A percentile compares a stretch with the other conserved stretches of the same genome.
Conservation (phyloP, 352 stramenopile genomes). For the Phytopythium helicoides region DNA sequence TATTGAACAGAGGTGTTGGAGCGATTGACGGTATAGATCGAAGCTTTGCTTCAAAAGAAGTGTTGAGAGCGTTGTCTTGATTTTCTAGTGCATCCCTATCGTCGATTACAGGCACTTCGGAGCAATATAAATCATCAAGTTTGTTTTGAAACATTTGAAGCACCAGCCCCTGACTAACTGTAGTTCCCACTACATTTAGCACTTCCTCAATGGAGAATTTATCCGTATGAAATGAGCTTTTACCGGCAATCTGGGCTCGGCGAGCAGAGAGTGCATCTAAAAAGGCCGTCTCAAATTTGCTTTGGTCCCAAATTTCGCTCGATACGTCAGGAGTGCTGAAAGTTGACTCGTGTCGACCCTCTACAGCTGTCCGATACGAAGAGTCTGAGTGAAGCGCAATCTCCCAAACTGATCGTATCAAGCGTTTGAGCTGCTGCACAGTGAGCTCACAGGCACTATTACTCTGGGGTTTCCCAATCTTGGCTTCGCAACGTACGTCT, state of each 20-base stretch:
- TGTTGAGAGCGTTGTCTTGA: too few species aligned
- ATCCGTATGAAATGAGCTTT: constrained; percentile 4
- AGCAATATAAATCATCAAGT: too few species aligned
- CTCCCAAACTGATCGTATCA: constrained; percentile 38
- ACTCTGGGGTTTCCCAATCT: not conserved
- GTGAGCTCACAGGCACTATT: constrained; percentile 10
- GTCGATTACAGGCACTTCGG: too few species aligned
- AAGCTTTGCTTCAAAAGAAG: too few species aligned
- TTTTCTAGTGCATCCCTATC: too few species aligned
- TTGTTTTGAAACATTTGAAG: constrained; percentile 15
- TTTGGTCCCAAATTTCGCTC: constrained; percentile 29
- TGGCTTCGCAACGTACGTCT: not conserved
- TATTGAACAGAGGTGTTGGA: too few species aligned
- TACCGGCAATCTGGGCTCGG: not conserved
- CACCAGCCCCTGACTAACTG: constrained; percentile 16
- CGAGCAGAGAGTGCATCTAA: constrained; percentile 17
- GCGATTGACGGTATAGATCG: too few species aligned
- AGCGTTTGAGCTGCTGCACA: constrained; percentile 45
- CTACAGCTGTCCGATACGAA: not conserved
- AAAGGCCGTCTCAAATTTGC: constrained; percentile 33
- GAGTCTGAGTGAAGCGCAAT: constrained; percentile 20
- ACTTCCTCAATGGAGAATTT: constrained; percentile 28
- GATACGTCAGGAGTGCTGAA: not conserved
- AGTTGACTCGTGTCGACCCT: not conserved
- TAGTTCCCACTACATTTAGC: constrained; percentile 13